A percentile compares a stretch with the other conserved stretches of the same genome.
phyloP scores from a whole-genome alignment of 257 asterid genomes.

The Salvia splendens region DNA sequence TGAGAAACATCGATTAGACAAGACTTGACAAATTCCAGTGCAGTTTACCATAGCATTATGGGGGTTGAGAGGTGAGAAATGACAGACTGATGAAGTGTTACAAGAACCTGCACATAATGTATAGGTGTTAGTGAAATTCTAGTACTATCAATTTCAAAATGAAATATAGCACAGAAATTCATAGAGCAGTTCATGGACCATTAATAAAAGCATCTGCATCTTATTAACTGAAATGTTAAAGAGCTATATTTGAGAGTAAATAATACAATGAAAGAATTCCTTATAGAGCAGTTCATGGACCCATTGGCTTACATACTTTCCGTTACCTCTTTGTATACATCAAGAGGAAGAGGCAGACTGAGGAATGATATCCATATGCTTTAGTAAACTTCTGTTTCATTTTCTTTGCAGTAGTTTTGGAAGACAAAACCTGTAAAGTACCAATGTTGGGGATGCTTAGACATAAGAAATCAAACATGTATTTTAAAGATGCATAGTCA shows the following conservation, averaged over 20 bases:
- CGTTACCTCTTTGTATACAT: conserved; percentile 86
- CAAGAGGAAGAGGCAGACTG: conserved; percentile 73
- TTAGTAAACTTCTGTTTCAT: conserved; percentile 80
- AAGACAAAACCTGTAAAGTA: conserved; percentile 57
- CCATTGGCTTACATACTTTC: conserved; percentile 5
- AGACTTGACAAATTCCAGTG: conserved; percentile 19
- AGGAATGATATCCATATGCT: conserved; percentile 97
- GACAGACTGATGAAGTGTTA: conserved; percentile 68
- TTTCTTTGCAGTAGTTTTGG: conserved; percentile 56
- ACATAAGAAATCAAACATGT: conserved; percentile 21
- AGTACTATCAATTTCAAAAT: neutral
- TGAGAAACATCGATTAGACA: conserved; percentile 27
- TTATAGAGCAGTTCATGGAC: neutral
- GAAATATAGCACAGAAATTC: too few relatives aligned
- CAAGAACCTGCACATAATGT: conserved; percentile 67
- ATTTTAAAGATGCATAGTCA: neutral
- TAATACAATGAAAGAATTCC: neutral
- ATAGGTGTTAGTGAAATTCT: conserved; percentile 9
- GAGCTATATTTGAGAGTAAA: neutral
- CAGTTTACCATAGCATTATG: conserved; percentile 69
- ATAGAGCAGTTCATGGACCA: neutral
- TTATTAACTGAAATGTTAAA: neutral
- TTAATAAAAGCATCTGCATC: conserved; percentile 4
- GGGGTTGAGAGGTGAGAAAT: conserved; percentile 85
- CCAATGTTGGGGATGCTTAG: conserved; percentile 19